Percentiles rank a stretch among this genome's conserved stretches.
These are phyloP conservation scores for Fraxinus quadrangulata DNA, from an alignment of 257 asterid genomes.

Conservation along the genomic window DNA sequence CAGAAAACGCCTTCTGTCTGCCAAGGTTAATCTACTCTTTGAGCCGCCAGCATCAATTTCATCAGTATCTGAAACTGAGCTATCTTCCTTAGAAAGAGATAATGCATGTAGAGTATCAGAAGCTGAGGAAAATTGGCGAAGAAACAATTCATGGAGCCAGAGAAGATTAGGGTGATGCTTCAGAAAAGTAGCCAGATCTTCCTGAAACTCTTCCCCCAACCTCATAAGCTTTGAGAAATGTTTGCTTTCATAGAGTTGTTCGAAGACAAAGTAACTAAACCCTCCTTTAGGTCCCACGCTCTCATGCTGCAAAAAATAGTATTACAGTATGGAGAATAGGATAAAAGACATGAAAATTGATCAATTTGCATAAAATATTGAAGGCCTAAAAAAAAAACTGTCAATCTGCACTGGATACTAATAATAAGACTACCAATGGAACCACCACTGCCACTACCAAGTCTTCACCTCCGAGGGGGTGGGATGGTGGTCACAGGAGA, in stretches of 20 bases:
- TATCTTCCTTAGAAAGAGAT: constrained; percentile 65
- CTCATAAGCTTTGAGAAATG: constrained; percentile 80
- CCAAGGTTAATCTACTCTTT: constrained; percentile 45
- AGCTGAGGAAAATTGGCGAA: constrained; percentile 82
- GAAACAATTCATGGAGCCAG: constrained; percentile 93
- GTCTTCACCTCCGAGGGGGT: constrained; percentile 9
- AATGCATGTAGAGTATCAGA: constrained; percentile 77
- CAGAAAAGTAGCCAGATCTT: constrained; percentile 68
- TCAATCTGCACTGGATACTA: not conserved
- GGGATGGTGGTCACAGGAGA: constrained; percentile 11
- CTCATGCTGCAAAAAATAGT: constrained; percentile 60
- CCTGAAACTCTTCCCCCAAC: constrained; percentile 90
- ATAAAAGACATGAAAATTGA: constrained; percentile 9
- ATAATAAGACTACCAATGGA: no score
- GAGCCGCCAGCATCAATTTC: constrained; percentile 40
- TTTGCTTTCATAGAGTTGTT: constrained; percentile 64
- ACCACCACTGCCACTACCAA: not conserved
- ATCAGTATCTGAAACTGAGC: constrained; percentile 38
- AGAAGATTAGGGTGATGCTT: constrained; percentile 72
- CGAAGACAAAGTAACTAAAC: constrained; percentile 82
- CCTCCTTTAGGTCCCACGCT: constrained; percentile 95
- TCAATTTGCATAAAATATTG: constrained; percentile 11
- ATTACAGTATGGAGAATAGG: constrained; percentile 2
- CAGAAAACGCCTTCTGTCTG: constrained; percentile 70
- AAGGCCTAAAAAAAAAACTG: not conserved